phyloP scores from a whole-genome alignment of 148 eudicot species.

The Rhododendron henanense region DNA sequence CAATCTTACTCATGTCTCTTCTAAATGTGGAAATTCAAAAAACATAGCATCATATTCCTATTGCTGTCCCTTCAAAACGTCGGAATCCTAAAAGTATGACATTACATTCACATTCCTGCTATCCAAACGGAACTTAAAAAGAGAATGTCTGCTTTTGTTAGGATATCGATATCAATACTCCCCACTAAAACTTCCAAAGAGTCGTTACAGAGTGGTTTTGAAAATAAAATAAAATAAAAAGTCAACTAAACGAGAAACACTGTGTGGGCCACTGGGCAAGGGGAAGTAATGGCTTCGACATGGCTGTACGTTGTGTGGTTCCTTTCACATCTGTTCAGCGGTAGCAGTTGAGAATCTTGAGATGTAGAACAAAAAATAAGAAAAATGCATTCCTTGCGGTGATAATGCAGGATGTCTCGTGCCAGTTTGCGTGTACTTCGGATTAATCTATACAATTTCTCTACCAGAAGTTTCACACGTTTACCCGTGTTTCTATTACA shows the following conservation, averaged over 20 bases:
- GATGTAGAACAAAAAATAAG: too few relatives aligned
- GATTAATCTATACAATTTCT: too few relatives aligned
- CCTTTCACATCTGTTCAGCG: background rate
- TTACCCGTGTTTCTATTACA: background rate
- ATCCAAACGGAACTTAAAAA: too few relatives aligned
- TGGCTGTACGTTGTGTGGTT: background rate
- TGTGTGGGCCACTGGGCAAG: background rate
- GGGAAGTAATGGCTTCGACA: background rate
- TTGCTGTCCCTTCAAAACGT: too few relatives aligned
- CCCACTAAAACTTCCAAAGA: background rate
- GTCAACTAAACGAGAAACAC: background rate
- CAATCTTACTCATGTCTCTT: too few relatives aligned
- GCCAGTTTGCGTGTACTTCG: background rate
- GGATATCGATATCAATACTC: background rate
- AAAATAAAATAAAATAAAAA: background rate
- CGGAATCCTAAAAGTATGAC: too few relatives aligned
- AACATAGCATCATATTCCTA: too few relatives aligned
- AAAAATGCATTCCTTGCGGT: too few relatives aligned
- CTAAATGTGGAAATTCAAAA: too few relatives aligned
- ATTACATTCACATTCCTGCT: too few relatives aligned
- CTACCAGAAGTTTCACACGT: accelerated
- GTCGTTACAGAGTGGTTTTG: background rate
- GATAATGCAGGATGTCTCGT: too few relatives aligned
- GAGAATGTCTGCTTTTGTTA: background rate
- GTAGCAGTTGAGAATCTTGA: background rate